Base-by-base conservation (phyloP, 2,329 filamentous ascomycete genomes). In the Aspergillus brasiliensis region DNA sequence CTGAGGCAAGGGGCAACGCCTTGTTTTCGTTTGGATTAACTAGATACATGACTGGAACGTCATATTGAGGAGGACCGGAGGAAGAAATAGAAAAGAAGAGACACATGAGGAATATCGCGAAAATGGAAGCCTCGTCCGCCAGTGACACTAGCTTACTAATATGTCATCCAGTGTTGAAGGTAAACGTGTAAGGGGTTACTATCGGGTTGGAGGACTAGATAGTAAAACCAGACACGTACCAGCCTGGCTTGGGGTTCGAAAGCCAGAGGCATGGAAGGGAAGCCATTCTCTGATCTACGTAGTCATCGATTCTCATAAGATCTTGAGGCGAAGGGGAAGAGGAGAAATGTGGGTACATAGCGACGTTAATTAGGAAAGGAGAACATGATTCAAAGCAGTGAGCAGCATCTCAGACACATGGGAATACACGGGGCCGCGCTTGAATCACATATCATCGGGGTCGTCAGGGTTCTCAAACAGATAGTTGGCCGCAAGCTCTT, bases 401-500 rank as follows among this genome's bases (percentile, higher is more conserved):
- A 51, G 51, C 51, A 61, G 57, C 57, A 57, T 51, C 59, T 53
- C 28, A 52, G 23, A 13, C 47, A 46, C 42, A 40, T 37, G 28
- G 42, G 19, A 25, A 54, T 23, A 55, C 25, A 46, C 19, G 21
- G 15, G n/a, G 46, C 28, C n/a, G 48, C 21, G 27, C 25, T 53
- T 25, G 49, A 48, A 51, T 64, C 65, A 75, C 63, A 67, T 64
- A 28, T 79, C 75, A 52, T 80, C 75, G 37, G 91, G 89, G 51
- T 97, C 93, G 62, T 96, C 92, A 8, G 93, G 93, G 80, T 98
- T 92, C 71, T 99, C 95, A 74, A 99, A 99, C 61, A 99, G 83
- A 78, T 97, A 98, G 80, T 99, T 99, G 65, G 95, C 95, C 0
- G 95, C 95, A 54, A 99, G 84, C 79, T 99, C 95, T 80, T 99